Evolutionary conservation across 1,139 yeast genomes (phyloP).

Genomic region (Taphrina confusa): DNA sequence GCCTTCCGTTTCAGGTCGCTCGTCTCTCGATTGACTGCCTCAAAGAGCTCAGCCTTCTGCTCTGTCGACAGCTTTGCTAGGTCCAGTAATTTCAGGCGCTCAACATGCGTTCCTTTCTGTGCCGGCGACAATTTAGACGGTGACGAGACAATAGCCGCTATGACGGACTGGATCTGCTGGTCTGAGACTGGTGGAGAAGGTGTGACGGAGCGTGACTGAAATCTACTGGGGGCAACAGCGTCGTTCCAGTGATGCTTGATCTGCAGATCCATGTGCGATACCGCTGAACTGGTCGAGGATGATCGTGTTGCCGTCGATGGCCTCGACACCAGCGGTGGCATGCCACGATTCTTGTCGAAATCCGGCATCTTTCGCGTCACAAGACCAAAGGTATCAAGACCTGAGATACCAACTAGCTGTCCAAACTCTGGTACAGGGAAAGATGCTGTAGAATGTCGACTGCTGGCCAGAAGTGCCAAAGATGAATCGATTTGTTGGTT

Average conservation of each 20-base stretch:
- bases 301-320: neutral
- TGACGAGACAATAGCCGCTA: conserved; percentile 63
- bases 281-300: conserved; percentile 4
- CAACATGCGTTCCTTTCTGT: conserved; percentile 19
- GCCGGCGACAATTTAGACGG: conserved; percentile 34
- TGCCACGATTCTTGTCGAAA: no score
- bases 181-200: neutral
- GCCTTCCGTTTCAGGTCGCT: conserved; percentile 20
- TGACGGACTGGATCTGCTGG: neutral
- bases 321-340: neutral
- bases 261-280: conserved; percentile 18
- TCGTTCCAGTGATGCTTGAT: conserved; percentile 26
- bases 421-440: no score
- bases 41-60: conserved; percentile 9
- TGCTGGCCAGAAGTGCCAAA: no score
- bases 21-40: neutral
- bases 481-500: no score
- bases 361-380: no score
- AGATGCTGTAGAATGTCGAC: no score
- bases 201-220: conserved; percentile 7
- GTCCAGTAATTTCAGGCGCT: conserved; percentile 3
- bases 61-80: conserved; percentile 6
- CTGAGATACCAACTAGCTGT: no score
- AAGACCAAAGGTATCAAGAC: no score
- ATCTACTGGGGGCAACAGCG: conserved; percentile 1